Evolutionary conservation across 768 basidiomycete species (phyloP).

Genomic region (Cystoderma amianthinum): DNA sequence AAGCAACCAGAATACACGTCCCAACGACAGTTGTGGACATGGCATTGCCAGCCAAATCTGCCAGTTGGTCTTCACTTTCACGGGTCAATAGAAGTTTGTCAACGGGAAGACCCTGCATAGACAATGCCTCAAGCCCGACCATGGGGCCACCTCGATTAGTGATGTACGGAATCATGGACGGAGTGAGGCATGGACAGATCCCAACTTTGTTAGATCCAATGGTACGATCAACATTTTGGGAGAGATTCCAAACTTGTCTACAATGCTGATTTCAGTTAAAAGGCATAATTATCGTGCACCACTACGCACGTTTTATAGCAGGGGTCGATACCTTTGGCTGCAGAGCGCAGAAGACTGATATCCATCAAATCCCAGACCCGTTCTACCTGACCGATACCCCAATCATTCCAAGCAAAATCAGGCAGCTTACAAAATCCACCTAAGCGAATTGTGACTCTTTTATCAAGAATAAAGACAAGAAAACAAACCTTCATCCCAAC

Average conservation of each 20-base stretch:
- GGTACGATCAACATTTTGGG: conserved; percentile 92
- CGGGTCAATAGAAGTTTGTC: conserved; percentile 88
- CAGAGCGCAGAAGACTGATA: conserved; percentile 78
- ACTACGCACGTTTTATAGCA: conserved; percentile 77
- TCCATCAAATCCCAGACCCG: conserved; percentile 96
- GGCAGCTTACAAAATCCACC: conserved; percentile 81
- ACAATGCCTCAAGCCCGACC: conserved; percentile 88
- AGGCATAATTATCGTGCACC: neutral
- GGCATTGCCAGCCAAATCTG: conserved; percentile 93
- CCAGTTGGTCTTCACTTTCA: conserved; percentile 89
- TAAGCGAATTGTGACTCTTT: conserved; percentile 13
- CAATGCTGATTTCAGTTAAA: conserved; percentile 3
- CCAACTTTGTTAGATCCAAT: conserved; percentile 77
- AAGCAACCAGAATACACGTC: conserved; percentile 76
- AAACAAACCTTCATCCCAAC: conserved; percentile 81
- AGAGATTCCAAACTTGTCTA: conserved; percentile 92
- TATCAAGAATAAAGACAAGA: conserved; percentile 1
- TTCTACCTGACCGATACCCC: conserved; percentile 89
- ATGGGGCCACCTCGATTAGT: conserved; percentile 95
- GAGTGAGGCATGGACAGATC: conserved; percentile 89
- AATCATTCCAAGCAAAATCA: conserved; percentile 91
- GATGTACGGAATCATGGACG: conserved; percentile 94
- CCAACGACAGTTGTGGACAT: conserved; percentile 98
- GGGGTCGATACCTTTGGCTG: conserved; percentile 75
- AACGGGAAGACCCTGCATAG: conserved; percentile 91